Percentiles rank a stretch among this genome's conserved stretches.
Evolutionary conservation across 805 yeast genomes (phyloP).

Genomic region (Cyberlindnera xylosilytica): DNA sequence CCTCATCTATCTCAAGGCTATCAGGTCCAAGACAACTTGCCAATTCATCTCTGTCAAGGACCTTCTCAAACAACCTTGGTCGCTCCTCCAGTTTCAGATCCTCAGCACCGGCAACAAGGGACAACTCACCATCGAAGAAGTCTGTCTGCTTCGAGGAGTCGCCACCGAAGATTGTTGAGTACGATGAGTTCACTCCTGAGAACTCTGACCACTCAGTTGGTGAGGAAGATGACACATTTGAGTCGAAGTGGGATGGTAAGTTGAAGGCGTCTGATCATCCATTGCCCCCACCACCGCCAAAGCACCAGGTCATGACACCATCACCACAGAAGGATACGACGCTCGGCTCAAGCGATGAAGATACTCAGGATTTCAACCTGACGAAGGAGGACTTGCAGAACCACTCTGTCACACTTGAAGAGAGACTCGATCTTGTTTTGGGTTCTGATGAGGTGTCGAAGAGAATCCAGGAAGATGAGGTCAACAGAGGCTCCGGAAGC

Average conservation of each 20-base stretch:
- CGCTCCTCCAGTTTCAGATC: conserved; percentile 17
- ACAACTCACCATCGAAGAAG: conserved; percentile 33
- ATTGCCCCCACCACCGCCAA: conserved; percentile 37
- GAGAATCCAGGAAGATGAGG: conserved; percentile 24
- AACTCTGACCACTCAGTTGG: conserved; percentile 24
- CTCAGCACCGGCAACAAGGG: conserved; percentile 17
- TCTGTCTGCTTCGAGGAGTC: conserved; percentile 37
- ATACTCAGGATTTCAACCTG: conserved; percentile 25
- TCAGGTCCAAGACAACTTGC: conserved; percentile 31
- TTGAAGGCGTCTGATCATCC: conserved; percentile 27
- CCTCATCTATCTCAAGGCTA: conserved; percentile 25
- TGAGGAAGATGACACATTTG: conserved; percentile 14
- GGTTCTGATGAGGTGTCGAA: conserved; percentile 24
- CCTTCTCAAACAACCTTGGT: conserved; percentile 18
- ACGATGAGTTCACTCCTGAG: conserved; percentile 28
- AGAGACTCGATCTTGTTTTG: conserved; percentile 43
- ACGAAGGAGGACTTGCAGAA: conserved; percentile 27
- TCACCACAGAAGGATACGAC: conserved; percentile 26
- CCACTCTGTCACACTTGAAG: conserved; percentile 35
- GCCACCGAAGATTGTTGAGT: conserved; percentile 37
- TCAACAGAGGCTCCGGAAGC: conserved; percentile 24
- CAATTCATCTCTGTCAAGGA: conserved; percentile 20
- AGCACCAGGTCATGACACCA: conserved; percentile 23
- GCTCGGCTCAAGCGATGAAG: conserved; percentile 27
- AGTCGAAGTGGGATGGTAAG: conserved; percentile 28